Conservation (phyloP, 495 filamentous ascomycete genomes). For the Penicillium roqueforti region DNA sequence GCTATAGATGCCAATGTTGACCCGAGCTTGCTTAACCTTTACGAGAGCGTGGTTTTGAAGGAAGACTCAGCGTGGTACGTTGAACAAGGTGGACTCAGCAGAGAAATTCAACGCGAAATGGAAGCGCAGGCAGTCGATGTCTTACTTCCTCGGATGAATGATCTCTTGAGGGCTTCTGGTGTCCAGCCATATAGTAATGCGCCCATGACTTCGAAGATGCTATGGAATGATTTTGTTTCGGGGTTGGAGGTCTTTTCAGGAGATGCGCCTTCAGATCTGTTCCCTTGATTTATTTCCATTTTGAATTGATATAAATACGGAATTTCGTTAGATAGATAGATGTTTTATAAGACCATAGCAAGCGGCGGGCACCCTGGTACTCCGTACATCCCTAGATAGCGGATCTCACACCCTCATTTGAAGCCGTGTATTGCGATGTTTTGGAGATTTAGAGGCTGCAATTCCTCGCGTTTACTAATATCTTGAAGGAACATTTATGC, state of each 20-base stretch:
- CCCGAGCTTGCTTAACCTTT: constrained; percentile 22
- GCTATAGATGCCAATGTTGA: constrained; percentile 11
- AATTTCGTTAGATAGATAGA: no score
- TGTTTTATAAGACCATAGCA: no score
- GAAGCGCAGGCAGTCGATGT: constrained; percentile 18
- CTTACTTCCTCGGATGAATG: constrained; percentile 14
- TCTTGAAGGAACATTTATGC: no score
- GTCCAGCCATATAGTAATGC: constrained; percentile 15
- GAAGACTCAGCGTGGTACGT: constrained; percentile 32
- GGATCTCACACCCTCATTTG: no score
- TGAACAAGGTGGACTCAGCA: constrained; percentile 17
- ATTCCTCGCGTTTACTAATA: no score
- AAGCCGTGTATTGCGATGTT: no score
- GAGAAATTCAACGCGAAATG: constrained; percentile 11
- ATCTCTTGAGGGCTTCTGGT: constrained; percentile 6
- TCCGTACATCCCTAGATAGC: no score
- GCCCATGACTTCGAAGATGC: constrained; percentile 15
- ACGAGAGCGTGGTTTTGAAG: constrained; percentile 25
- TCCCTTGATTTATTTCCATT: no score
- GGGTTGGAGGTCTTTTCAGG: not conserved
- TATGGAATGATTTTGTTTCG: constrained; percentile 3
- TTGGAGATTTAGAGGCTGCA: no score
- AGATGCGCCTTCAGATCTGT: not conserved
- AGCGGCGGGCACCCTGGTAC: no score
- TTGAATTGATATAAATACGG: no score